Base-by-base conservation (phyloP, 768 basidiomycete genomes). In the Plicaturopsis crispa region DNA sequence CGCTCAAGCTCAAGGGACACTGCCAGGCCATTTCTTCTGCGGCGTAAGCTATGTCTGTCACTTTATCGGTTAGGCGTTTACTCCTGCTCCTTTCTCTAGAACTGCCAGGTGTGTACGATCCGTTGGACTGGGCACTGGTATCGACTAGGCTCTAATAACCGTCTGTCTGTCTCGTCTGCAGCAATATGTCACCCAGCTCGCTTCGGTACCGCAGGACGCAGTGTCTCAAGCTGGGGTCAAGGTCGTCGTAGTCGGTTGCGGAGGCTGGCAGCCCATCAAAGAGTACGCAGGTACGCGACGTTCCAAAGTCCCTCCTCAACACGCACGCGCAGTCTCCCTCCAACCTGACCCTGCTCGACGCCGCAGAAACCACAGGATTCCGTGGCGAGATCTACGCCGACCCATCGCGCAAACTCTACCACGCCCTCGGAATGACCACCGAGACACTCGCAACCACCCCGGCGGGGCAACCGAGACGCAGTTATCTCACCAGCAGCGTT, bases 11-110 rank as follows among this genome's bases (percentile, higher is more conserved):
- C 18, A n/a, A n/a, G n/a, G 7, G 18, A 17, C 24, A 6, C 31
- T 26, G 5, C 26, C 32, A 78, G 78, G 78, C 6, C 77, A 80
- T 53, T 80, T 80, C 51, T 78, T 78, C 48, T 80, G 80, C 44
- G 77, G 76, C 13, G 77, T 79, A 57, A 38, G 71, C 54, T 18
- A 26, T 33, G 32, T 20, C 1, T 33, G 24, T n/a, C 14, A 23
- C 33, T 26, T 37, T 18, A 39, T 10, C 26, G 13, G 14, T 21
- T 13, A 23, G 13, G n/a, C 31, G 5, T 30, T 22, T 20, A 26
- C 12, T 17, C 30, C 35, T 32, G 17, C 34, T 13, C 33, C 17
- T 12, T 44, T 19, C 33, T 33, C 3, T 40, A 67, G 71, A 54
- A 38, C 35, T 73, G 72, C 38, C 65, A 68, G 65, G 72, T 66